Conservation (phyloP, 805 yeast species). For the Tetrapisispora arboricola region DNA sequence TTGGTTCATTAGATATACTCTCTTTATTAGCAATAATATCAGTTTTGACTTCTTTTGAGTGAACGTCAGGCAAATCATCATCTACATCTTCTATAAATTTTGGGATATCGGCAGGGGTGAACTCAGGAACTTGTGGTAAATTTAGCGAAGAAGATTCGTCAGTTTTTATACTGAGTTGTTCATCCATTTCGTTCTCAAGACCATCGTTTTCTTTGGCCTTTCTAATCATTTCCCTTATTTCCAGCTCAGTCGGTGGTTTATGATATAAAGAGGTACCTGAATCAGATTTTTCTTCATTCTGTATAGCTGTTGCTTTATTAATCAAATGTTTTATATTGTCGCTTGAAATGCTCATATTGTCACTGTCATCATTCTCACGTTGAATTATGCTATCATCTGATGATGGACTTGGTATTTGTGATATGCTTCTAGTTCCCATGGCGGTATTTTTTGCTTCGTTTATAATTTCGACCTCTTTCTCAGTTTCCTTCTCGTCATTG, state of each 20-base stretch:
- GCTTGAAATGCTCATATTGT: neutral
- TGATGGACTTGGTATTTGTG: too few relatives aligned
- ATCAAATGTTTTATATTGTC: slow-evolving; percentile 1
- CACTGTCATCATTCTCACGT: neutral
- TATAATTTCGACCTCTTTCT: neutral
- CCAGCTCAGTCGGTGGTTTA: slow-evolving; percentile 3
- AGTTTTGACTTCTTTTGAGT: neutral
- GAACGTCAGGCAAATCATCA: neutral
- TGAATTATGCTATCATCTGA: too few relatives aligned
- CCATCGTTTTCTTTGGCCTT: neutral
- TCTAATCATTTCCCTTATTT: neutral
- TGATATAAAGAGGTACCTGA: neutral
- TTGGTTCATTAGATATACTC: neutral
- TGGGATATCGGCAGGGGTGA: slow-evolving; percentile 4
- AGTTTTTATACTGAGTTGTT: neutral
- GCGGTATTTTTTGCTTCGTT: too few relatives aligned
- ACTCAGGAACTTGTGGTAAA: slow-evolving; percentile 3
- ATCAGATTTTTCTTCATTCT: neutral
- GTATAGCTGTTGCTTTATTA: neutral
- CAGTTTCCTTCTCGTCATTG: neutral
- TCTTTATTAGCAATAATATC: neutral
- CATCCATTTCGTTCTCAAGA: neutral
- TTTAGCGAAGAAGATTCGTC: neutral
- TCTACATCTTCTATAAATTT: neutral
- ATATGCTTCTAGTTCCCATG: too few relatives aligned